Base-by-base conservation (phyloP, 1,284 basidiomycete genomes). In the Trichosporon coremiiforme region DNA sequence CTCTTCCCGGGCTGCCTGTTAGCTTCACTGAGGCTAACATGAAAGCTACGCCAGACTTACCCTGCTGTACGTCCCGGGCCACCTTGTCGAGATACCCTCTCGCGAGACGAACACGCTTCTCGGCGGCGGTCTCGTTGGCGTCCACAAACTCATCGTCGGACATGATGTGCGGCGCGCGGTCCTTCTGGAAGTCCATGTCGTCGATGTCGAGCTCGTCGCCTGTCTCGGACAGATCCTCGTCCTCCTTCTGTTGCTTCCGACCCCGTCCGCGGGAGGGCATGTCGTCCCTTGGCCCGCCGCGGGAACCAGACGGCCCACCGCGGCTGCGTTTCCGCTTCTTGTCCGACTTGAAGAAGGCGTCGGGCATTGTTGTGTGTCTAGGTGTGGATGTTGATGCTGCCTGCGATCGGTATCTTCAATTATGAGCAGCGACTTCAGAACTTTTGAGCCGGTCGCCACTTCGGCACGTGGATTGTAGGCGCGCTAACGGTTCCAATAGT, bases 101-200 rank as follows among this genome's bases (percentile, higher is more conserved):
- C 3, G 96, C 95, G 31, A 99, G 85, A 70, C 97, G 85, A 12
- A 99, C 86, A 70, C 96, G 85, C 83, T 99, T 98, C 86, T 96
- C 90, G 0, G 94, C 95, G 0, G 95, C 94, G 0, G 95, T 98
- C 85, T 99, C 94, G 75, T 90, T 87, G 72, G 90, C 88, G 74
- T 82, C 78, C 8, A 80, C 75, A 60, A 78, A 72, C 71, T 93
- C 90, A 76, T 94, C 93, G 66, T 94, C 92, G 77, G 89, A 91
- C 62, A 86, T 87, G 71, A 88, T 88, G 22, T 86, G 84, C 31
- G 77, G 72, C 25, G 67, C 65, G 41, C 78, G 66, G 13, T 84
- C 88, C 57, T 88, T 85, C 69, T 70, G 69, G 65, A 95, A 84
- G 78, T 95, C 91, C 86, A 94, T 86, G 80, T 91, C 90, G 76